Percentiles rank a stretch among this genome's conserved stretches.
These are phyloP conservation scores for Chaetoceros tenuissimus DNA, from an alignment of 108 stramenopile genomes.

Conservation along the genomic window DNA sequence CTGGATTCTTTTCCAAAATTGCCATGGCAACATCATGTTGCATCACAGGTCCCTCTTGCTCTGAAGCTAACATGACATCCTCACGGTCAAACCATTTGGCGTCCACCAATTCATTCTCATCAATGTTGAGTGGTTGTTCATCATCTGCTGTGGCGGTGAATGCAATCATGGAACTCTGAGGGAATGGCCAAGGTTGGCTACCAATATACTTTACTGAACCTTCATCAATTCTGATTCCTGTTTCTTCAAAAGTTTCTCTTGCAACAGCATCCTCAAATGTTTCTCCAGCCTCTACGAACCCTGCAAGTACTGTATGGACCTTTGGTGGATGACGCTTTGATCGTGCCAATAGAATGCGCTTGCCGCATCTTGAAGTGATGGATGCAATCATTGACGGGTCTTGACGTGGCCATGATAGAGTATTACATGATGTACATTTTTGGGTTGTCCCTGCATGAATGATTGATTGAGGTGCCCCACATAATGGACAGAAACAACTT, in stretches of 20 bases:
- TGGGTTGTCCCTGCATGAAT: slow-evolving; percentile 54
- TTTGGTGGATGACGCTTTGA: slow-evolving; percentile 57
- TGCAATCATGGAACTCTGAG: slow-evolving; percentile 67
- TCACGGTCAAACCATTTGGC: slow-evolving; percentile 60
- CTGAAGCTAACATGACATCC: slow-evolving; percentile 39
- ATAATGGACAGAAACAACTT: slow-evolving; percentile 39
- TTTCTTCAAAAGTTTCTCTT: slow-evolving; percentile 71
- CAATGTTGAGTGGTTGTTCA: slow-evolving; percentile 31
- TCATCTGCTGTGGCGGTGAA: slow-evolving; percentile 52
- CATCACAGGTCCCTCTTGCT: slow-evolving; percentile 51
- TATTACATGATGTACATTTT: slow-evolving; percentile 31
- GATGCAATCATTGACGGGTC: slow-evolving; percentile 77
- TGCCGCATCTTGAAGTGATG: slow-evolving; percentile 32
- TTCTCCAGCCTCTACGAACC: slow-evolving; percentile 86
- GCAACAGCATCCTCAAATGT: slow-evolving; percentile 65
- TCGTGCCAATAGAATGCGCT: slow-evolving; percentile 53
- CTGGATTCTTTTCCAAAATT: slow-evolving; percentile 29
- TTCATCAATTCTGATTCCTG: slow-evolving; percentile 43
- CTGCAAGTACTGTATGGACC: slow-evolving; percentile 67
- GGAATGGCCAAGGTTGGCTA: slow-evolving; percentile 84
- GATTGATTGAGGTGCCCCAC: slow-evolving; percentile 35
- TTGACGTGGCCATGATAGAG: slow-evolving; percentile 61
- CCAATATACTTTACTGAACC: slow-evolving; percentile 44
- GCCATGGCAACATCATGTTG: slow-evolving; percentile 38
- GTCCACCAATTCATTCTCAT: slow-evolving; percentile 55